Conservation (phyloP, 306 rosid species). For the Cicer judaicum region DNA sequence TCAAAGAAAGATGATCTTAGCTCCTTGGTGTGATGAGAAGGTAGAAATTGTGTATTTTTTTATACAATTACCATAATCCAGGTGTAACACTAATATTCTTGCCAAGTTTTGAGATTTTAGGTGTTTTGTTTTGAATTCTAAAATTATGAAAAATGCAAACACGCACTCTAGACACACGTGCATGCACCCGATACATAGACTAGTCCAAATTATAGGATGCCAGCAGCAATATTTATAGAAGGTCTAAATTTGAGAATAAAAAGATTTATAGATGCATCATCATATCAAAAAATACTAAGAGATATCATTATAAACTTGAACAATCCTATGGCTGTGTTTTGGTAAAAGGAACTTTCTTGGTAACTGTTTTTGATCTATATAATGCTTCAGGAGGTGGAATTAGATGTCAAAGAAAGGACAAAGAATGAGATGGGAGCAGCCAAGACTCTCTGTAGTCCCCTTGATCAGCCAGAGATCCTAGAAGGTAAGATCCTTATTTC, state of each 20-base stretch:
- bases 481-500: constrained; percentile 68
- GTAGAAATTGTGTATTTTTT: constrained; percentile 49
- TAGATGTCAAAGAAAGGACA: constrained; percentile 79
- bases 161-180: background rate
- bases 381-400: constrained; percentile 75
- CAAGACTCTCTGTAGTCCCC: constrained; percentile 77
- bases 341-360: background rate
- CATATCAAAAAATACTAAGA: background rate
- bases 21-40: constrained; percentile 99
- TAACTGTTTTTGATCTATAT: background rate
- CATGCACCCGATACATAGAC: constrained; percentile 7
- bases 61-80: background rate
- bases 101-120: constrained; percentile 1
- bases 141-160: background rate
- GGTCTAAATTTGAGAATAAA: background rate
- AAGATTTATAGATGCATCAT: background rate
- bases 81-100: constrained; percentile 10
- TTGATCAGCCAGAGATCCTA: constrained; percentile 85
- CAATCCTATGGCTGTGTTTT: background rate
- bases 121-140: constrained; percentile 32
- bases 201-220: background rate
- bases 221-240: background rate
- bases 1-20: constrained; percentile 78
- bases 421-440: constrained; percentile 92
- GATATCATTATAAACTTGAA: background rate